Evolutionary conservation across 805 yeast genomes (phyloP).

Genomic region (Candida sithepensis): DNA sequence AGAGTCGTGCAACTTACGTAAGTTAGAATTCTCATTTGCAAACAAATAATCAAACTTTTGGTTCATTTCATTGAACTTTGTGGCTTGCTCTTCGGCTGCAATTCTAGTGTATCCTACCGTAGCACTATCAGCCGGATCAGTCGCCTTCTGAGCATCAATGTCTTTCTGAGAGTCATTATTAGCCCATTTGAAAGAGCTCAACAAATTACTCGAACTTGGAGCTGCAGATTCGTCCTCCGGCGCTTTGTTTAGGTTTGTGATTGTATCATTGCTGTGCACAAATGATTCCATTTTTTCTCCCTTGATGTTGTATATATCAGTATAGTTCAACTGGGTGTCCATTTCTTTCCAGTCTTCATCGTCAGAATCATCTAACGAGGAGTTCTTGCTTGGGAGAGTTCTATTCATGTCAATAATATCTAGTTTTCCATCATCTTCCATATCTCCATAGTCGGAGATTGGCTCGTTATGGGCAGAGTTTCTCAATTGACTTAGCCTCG

Average conservation of each 20-base stretch:
- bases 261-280: slow-evolving; percentile 27
- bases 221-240: background rate
- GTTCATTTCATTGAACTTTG: slow-evolving; percentile 53
- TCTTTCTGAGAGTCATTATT: slow-evolving; percentile 5
- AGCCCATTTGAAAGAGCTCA: slow-evolving; percentile 3
- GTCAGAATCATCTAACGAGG: slow-evolving; percentile 20
- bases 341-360: slow-evolving; percentile 79
- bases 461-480: background rate
- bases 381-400: background rate
- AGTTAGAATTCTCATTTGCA: slow-evolving; percentile 30
- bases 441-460: slow-evolving; percentile 31
- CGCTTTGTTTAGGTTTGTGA: slow-evolving; percentile 5
- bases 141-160: background rate
- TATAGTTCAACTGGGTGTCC: slow-evolving; percentile 70
- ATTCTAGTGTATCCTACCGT: slow-evolving; percentile 83
- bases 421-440: background rate
- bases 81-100: slow-evolving; percentile 82
- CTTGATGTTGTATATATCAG: slow-evolving; percentile 73
- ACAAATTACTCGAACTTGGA: background rate
- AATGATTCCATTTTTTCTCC: slow-evolving; percentile 57
- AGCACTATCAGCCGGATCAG: slow-evolving; percentile 35
- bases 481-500: background rate
- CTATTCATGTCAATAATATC: background rate
- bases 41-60: slow-evolving; percentile 52
- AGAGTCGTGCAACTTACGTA: slow-evolving; percentile 26